These are phyloP conservation scores for Daldinia childiae DNA, from an alignment of 495 filamentous ascomycete species.

Conservation along the genomic window DNA sequence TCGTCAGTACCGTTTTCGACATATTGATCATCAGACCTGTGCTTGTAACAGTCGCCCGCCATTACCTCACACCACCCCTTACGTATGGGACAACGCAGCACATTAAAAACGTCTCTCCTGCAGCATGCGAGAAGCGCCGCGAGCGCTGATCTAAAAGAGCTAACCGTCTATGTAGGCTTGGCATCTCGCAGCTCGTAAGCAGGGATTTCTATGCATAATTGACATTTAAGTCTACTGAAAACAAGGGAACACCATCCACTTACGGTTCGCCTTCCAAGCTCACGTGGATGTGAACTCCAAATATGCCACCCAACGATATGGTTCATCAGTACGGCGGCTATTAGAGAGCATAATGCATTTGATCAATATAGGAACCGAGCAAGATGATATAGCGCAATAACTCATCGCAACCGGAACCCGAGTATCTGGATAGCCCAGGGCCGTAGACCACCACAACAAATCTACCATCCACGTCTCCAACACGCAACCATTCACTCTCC, in stretches of 20 bases:
- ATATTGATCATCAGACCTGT: neutral
- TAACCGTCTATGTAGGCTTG: constrained; percentile 29
- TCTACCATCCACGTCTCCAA: constrained; percentile 18
- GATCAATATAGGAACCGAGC: constrained; percentile 20
- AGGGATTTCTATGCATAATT: constrained; percentile 37
- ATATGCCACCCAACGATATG: constrained; percentile 25
- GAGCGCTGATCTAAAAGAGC: constrained; percentile 30
- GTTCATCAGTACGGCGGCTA: constrained; percentile 23
- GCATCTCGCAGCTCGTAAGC: constrained; percentile 29
- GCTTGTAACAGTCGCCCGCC: neutral
- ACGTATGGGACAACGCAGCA: constrained; percentile 13
- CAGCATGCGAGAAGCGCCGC: constrained; percentile 20
- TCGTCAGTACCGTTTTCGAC: neutral
- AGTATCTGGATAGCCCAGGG: constrained; percentile 32
- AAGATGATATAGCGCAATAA: constrained; percentile 20
- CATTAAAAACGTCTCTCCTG: constrained; percentile 21
- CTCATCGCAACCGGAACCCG: constrained; percentile 22
- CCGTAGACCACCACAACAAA: constrained; percentile 4
- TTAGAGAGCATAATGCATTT: constrained; percentile 23
- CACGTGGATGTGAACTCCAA: constrained; percentile 28
- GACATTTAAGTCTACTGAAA: constrained; percentile 15
- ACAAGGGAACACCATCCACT: constrained; percentile 27
- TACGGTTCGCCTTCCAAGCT: constrained; percentile 7
- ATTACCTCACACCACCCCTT: constrained; percentile 9
- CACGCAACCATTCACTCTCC: neutral